Conservation (phyloP, 345 rosid genomes). For the Citropsis articulata region DNA sequence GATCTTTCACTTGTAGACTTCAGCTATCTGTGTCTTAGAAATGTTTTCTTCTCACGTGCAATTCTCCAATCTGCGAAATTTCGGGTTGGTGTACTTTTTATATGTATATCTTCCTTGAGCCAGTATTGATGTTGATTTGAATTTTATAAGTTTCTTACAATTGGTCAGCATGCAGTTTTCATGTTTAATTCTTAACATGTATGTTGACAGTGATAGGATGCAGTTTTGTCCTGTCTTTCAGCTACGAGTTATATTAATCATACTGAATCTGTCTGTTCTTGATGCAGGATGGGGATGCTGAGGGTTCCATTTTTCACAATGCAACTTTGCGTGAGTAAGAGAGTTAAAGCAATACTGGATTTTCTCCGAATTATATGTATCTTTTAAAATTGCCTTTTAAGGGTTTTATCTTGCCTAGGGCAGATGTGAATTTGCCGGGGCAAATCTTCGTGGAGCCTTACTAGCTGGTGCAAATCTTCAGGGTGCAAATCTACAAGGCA, state of each 20-base stretch:
- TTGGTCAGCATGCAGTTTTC: not conserved
- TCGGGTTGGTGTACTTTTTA: slow-evolving; percentile 43
- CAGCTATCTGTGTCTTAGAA: slow-evolving; percentile 81
- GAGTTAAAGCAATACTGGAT: slow-evolving; percentile 1
- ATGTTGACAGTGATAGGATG: not conserved
- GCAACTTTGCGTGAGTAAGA: slow-evolving; percentile 93
- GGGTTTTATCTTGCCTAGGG: slow-evolving; percentile 41
- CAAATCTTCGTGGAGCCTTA: slow-evolving; percentile 84
- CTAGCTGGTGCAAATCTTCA: slow-evolving; percentile 89
- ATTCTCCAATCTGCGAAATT: slow-evolving; percentile 84
- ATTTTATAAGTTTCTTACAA: not conserved
- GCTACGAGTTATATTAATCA: slow-evolving; percentile 13
- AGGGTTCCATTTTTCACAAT: slow-evolving; percentile 81
- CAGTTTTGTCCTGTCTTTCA: not conserved
- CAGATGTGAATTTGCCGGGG: slow-evolving; percentile 93
- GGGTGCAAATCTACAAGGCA: slow-evolving; percentile 94
- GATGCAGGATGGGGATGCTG: slow-evolving; percentile 77
- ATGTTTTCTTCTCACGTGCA: slow-evolving; percentile 89
- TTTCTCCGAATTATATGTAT: not conserved
- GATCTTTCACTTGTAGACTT: slow-evolving; percentile 84
- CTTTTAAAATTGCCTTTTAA: slow-evolving; percentile 14
- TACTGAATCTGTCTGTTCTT: slow-evolving; percentile 16
- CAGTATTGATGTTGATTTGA: not conserved
- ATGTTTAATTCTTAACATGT: not conserved
- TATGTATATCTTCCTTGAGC: not conserved